A percentile compares a stretch with the other conserved stretches of the same genome.
phyloP scores from a whole-genome alignment of 805 yeast species.

The Maudiozyma bulderi region DNA sequence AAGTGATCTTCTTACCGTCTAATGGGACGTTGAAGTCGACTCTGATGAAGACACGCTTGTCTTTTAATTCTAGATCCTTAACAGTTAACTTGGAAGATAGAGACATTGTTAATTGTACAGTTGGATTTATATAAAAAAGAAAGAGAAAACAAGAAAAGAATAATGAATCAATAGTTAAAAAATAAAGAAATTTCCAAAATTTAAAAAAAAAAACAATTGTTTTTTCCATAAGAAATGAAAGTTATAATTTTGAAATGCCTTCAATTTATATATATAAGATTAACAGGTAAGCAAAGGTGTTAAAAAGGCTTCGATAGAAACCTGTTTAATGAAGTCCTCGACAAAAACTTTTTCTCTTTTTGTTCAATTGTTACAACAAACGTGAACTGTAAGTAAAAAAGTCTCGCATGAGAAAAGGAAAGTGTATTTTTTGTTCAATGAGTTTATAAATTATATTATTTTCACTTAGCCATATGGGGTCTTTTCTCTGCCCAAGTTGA shows the following conservation, averaged over 20 bases:
- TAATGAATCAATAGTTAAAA: background rate
- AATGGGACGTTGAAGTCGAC: constrained; percentile 94
- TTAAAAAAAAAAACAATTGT: too few species aligned
- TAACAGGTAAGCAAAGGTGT: too few species aligned
- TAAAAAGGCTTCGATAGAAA: too few species aligned
- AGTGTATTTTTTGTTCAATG: background rate
- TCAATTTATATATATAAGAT: too few species aligned
- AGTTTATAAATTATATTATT: too few species aligned
- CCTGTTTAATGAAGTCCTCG: background rate
- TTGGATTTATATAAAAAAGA: background rate
- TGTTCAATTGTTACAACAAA: background rate
- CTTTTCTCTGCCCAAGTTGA: background rate
- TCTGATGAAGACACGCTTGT: constrained; percentile 96
- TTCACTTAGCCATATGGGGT: background rate
- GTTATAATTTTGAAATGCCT: too few species aligned
- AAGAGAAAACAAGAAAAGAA: background rate
- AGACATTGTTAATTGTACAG: constrained; percentile 50
- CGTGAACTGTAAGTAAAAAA: too few species aligned
- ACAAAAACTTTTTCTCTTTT: too few species aligned
- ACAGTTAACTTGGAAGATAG: constrained; percentile 88
- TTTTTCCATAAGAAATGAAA: too few species aligned
- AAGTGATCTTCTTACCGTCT: constrained; percentile 94
- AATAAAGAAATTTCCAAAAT: background rate
- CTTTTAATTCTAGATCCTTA: constrained; percentile 75
- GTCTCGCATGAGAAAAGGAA: background rate